Evolutionary conservation across 1,284 basidiomycete species (phyloP).

Genomic region (Marasmius sp.): DNA sequence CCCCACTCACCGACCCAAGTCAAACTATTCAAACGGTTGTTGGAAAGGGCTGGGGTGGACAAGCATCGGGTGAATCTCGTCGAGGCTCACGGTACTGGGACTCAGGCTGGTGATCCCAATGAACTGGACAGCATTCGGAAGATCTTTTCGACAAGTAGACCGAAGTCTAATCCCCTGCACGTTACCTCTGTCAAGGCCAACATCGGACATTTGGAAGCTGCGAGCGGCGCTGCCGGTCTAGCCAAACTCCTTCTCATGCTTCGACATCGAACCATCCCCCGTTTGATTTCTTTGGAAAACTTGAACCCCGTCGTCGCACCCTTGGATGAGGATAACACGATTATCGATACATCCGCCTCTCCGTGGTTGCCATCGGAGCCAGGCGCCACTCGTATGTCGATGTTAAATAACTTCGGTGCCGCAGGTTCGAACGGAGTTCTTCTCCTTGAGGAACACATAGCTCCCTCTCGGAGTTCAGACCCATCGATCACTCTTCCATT

Average conservation of each 20-base stretch:
- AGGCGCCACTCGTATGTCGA: constrained; percentile 44
- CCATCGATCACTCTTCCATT: constrained; percentile 36
- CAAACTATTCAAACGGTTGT: constrained; percentile 48
- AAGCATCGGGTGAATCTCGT: constrained; percentile 54
- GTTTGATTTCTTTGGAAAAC: constrained; percentile 51
- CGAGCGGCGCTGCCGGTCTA: constrained; percentile 68
- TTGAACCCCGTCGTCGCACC: constrained; percentile 58
- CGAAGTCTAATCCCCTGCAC: constrained; percentile 51
- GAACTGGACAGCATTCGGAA: constrained; percentile 62
- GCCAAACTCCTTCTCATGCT: constrained; percentile 74
- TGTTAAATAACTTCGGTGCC: constrained; percentile 76
- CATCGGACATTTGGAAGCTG: constrained; percentile 73
- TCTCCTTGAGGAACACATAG: constrained; percentile 52
- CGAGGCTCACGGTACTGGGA: constrained; percentile 74
- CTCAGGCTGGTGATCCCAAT: constrained; percentile 66
- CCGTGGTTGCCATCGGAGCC: constrained; percentile 42
- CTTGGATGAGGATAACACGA: constrained; percentile 46
- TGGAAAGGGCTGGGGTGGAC: constrained; percentile 45
- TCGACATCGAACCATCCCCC: constrained; percentile 52
- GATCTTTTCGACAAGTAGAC: constrained; percentile 47
- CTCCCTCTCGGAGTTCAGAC: not conserved
- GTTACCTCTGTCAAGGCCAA: constrained; percentile 71
- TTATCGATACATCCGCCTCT: constrained; percentile 42
- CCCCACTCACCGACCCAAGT: constrained; percentile 65
- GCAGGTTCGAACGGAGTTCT: constrained; percentile 68